These are phyloP conservation scores for Nigrospora oryzae DNA, from an alignment of 2,329 filamentous ascomycete species.

Conservation along the genomic window DNA sequence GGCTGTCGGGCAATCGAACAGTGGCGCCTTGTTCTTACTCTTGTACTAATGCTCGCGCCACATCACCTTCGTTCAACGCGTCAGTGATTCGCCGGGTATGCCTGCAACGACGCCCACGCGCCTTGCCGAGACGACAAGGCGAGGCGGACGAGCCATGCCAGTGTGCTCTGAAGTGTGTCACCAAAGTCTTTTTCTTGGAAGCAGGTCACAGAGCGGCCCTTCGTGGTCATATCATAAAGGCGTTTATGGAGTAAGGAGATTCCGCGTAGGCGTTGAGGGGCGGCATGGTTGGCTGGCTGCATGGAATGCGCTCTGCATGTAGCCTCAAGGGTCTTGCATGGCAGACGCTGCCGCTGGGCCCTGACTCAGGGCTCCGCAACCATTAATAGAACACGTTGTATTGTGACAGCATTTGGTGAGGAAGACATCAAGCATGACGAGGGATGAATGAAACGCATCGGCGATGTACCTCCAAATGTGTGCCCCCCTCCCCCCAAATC, in stretches of 20 bases:
- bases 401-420: neutral
- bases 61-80: no score
- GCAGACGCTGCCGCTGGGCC: neutral
- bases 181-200: constrained; percentile 4
- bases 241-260: constrained; percentile 5
- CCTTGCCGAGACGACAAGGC: neutral
- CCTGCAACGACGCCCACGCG: neutral
- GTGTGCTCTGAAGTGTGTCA: constrained; percentile 3
- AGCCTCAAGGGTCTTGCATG: constrained; percentile 5
- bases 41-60: constrained; percentile 15
- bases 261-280: constrained; percentile 5
- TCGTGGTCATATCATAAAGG: constrained; percentile 2
- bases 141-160: constrained; percentile 4
- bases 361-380: constrained; percentile 4
- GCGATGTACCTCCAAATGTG: no score
- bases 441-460: no score
- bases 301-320: neutral
- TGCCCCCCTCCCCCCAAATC: no score
- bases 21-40: constrained; percentile 11
- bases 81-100: neutral
- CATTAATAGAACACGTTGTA: constrained; percentile 11
- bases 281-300: neutral
- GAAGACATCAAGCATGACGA: no score
- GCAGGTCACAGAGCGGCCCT: neutral
- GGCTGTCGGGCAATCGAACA: neutral